Conservation (phyloP, 2,329 filamentous ascomycete species). For the Clarireedia sp. region DNA sequence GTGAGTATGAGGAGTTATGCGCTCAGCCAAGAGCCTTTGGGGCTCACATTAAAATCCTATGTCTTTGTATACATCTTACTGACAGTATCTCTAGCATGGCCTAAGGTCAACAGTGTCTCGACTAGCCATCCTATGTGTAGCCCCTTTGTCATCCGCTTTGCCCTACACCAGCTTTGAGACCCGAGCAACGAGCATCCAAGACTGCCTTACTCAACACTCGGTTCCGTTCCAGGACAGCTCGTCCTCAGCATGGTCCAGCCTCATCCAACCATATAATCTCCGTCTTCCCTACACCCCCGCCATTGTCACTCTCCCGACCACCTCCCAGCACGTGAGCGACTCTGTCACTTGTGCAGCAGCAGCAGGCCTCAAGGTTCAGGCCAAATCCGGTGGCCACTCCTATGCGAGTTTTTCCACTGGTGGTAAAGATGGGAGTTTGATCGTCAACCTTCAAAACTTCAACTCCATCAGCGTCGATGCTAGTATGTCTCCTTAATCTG, state of each 20-base stretch:
- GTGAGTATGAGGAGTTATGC: neutral
- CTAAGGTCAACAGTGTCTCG: neutral
- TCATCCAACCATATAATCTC: constrained; percentile 21
- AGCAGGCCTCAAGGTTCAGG: constrained; percentile 39
- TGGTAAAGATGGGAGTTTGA: constrained; percentile 43
- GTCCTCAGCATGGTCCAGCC: constrained; percentile 14
- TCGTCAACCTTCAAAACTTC: constrained; percentile 47
- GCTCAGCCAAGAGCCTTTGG: too few species aligned
- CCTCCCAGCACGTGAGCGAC: constrained; percentile 33
- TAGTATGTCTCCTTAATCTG: constrained; percentile 8
- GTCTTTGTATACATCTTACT: neutral
- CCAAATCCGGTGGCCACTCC: constrained; percentile 47
- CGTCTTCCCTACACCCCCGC: constrained; percentile 17
- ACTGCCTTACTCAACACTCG: constrained; percentile 11
- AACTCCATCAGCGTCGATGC: constrained; percentile 44
- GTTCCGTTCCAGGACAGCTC: constrained; percentile 12
- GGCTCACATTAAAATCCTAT: neutral
- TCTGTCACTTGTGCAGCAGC: constrained; percentile 40
- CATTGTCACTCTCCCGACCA: constrained; percentile 19
- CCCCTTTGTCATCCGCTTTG: neutral
- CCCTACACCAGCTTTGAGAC: neutral
- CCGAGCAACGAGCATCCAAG: constrained; percentile 3
- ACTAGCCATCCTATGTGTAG: neutral
- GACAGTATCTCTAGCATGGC: neutral
- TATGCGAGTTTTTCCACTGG: constrained; percentile 41